These are phyloP conservation scores for Alternaria sp. DNA, from an alignment of 2,329 filamentous ascomycete genomes.

Conservation along the genomic window DNA sequence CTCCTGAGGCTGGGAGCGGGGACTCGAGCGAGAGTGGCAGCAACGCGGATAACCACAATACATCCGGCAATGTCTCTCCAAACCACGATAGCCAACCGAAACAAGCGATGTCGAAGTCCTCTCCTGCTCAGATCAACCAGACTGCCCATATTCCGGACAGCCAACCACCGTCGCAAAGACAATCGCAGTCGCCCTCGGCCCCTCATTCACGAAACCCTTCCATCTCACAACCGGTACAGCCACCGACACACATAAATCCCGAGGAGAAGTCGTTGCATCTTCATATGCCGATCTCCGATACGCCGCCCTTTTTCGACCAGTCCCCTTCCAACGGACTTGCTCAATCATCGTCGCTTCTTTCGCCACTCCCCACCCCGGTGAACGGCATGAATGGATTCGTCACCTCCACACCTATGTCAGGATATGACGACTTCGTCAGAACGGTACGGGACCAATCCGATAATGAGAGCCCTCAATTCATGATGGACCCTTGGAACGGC, in stretches of 20 bases:
- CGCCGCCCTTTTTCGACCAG: conserved; percentile 52
- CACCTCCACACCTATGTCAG: conserved; percentile 54
- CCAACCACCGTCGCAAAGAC: conserved; percentile 29
- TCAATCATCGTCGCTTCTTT: conserved; percentile 41
- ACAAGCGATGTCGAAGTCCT: conserved; percentile 28
- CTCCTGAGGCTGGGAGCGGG: conserved; percentile 36
- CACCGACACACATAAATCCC: conserved; percentile 35
- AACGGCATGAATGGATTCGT: conserved; percentile 50
- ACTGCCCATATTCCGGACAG: conserved; percentile 21
- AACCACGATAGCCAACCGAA: conserved; percentile 31
- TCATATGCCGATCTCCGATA: conserved; percentile 34
- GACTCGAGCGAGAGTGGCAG: conserved; percentile 44
- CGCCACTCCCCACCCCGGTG: conserved; percentile 47
- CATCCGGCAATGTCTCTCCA: conserved; percentile 45
- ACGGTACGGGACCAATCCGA: conserved; percentile 51
- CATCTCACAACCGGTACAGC: conserved; percentile 39
- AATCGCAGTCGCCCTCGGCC: conserved; percentile 41
- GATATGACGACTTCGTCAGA: conserved; percentile 54
- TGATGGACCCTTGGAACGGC: conserved; percentile 56
- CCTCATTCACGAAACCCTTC: conserved; percentile 42
- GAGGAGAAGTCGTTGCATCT: conserved; percentile 42
- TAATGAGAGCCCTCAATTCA: conserved; percentile 53
- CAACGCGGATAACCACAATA: conserved; percentile 38
- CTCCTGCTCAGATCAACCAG: conserved; percentile 27
- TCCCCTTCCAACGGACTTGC: conserved; percentile 44